Evolutionary conservation across 768 basidiomycete genomes (phyloP), one percentile per base, ranked within the genome.

Genomic region (Naganishia friedmannii): DNA sequence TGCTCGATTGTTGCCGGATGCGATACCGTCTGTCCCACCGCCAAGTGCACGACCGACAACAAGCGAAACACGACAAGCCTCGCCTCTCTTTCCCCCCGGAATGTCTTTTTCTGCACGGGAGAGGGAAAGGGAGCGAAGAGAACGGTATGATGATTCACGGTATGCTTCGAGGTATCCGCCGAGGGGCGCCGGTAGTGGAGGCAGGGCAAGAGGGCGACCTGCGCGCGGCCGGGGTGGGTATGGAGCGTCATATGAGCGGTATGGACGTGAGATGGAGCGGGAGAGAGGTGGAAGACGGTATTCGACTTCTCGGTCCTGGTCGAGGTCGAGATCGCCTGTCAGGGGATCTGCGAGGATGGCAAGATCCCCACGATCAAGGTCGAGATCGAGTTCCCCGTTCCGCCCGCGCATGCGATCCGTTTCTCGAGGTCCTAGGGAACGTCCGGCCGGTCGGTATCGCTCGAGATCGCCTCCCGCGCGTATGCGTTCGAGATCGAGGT

Each of bases 181-280:
- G 6, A 12, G 42, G 2, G 42, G 42, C 42, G 42, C 42, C 15
- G 42, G 9, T 5, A 42, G 42, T 15, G 7, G 9, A 42, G 42
- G 9, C 7, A 42, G 42, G 42, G 42, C 42, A 42, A 42, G 42
- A 42, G 42, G 42, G 2, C 42, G 48, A n/a, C 48, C 48, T 26
- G n/a, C n/a, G 7, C 48, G 48, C 7, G 48, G 48, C 48, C 17
- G 48, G 3, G 48, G 48, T 3, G 48, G 48, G 6, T 51, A 51
- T 26, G 48, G 48, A 58, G 57, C 57, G n/a, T 7, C 57, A 21
- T 34, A 58, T n/a, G 57, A 58, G 34, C 57, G 57, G 12, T 51
- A 51, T 23, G 48, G 48, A 7, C 48, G 48, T 51, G 48, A 51
- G 19, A 51, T 51, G 48, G 48, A 51, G n/a, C 48, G 48, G n/a